phyloP scores from a whole-genome alignment of 441 rosid genomes.

The Rhodomyrtus psidioides region DNA sequence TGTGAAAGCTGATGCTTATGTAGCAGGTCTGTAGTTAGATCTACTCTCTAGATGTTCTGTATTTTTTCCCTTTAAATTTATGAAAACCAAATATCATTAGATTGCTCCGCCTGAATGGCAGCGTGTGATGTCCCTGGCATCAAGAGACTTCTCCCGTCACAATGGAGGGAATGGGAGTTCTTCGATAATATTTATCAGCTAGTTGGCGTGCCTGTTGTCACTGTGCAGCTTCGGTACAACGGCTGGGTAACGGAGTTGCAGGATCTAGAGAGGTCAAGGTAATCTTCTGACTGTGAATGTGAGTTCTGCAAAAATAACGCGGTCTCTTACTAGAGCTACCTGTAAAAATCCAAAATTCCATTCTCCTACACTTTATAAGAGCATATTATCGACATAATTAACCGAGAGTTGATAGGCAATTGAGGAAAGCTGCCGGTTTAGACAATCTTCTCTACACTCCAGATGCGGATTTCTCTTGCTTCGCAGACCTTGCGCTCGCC shows the following conservation, averaged over 20 bases:
- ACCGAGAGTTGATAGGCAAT: slow-evolving; percentile 40
- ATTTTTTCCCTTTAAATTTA: neutral
- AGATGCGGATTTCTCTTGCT: slow-evolving; percentile 98
- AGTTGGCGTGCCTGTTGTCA: slow-evolving; percentile 89
- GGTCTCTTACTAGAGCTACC: neutral
- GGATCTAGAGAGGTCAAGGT: slow-evolving; percentile 85
- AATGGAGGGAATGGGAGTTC: slow-evolving; percentile 75
- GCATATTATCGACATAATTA: neutral
- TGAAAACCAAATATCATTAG: neutral
- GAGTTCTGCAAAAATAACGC: neutral
- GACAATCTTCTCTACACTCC: slow-evolving; percentile 96
- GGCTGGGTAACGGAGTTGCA: slow-evolving; percentile 97
- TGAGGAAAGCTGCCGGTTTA: slow-evolving; percentile 69
- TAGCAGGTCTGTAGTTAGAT: slow-evolving; percentile 44
- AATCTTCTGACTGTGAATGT: slow-evolving; percentile 1
- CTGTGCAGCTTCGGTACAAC: slow-evolving; percentile 91
- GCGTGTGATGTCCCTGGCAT: slow-evolving; percentile 98
- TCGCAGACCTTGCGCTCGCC: slow-evolving; percentile 85
- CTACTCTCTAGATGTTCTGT: neutral
- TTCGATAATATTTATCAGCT: slow-evolving; percentile 78
- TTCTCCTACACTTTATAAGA: neutral
- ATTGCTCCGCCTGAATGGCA: slow-evolving; percentile 17
- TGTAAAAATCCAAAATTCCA: neutral
- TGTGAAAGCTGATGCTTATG: slow-evolving; percentile 87
- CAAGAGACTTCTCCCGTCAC: slow-evolving; percentile 72